Conservation (phyloP, 2,329 filamentous ascomycete species). For the Fusarium lyarnte region DNA sequence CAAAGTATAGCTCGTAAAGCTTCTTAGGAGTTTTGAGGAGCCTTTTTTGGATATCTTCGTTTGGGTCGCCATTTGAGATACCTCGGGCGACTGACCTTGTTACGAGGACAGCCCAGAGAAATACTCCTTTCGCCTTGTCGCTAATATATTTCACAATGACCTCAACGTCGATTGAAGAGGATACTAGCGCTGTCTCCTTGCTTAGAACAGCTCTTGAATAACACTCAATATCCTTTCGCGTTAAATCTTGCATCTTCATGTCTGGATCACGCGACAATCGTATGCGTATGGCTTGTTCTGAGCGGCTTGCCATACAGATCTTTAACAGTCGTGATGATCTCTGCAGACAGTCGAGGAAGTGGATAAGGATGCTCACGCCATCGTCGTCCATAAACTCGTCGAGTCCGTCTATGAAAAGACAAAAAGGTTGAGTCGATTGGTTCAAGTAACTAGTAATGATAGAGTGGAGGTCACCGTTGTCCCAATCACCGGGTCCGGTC, state of each 20-base stretch:
- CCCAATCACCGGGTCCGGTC: rapidly evolving
- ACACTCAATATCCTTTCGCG: too few relatives aligned
- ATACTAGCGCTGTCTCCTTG: rapidly evolving
- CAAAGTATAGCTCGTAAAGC: rapidly evolving
- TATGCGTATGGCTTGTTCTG: rapidly evolving
- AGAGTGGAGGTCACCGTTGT: rapidly evolving
- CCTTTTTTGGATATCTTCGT: rapidly evolving
- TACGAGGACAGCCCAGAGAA: neutral
- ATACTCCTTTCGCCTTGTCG: rapidly evolving
- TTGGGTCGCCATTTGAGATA: rapidly evolving
- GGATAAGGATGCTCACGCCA: too few relatives aligned
- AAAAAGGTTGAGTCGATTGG: too few relatives aligned
- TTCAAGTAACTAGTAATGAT: too few relatives aligned
- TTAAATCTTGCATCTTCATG: neutral
- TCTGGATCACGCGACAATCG: rapidly evolving
- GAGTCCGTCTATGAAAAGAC: rapidly evolving
- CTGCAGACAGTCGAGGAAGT: rapidly evolving
- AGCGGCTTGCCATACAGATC: rapidly evolving
- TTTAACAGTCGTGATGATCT: rapidly evolving
- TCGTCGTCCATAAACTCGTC: neutral
- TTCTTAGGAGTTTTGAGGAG: rapidly evolving
- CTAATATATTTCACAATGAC: rapidly evolving
- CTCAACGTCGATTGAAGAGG: rapidly evolving
- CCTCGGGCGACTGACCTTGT: rapidly evolving
- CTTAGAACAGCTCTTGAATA: rapidly evolving